These are phyloP conservation scores for Lagenidium giganteum DNA, from an alignment of 352 stramenopile species.

Conservation along the genomic window DNA sequence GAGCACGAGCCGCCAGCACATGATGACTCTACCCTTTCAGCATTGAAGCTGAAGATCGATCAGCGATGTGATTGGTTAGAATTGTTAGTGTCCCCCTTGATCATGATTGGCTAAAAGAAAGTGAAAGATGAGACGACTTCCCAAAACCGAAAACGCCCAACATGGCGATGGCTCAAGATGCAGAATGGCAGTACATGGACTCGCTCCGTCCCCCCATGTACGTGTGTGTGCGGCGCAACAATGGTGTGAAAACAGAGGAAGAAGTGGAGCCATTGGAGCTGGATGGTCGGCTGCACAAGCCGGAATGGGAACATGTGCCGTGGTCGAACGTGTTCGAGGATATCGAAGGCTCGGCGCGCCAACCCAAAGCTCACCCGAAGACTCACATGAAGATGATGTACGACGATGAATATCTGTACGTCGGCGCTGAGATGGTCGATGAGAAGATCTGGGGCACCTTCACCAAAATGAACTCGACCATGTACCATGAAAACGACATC, in stretches of 20 bases:
- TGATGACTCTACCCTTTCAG: no score
- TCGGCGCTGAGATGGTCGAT: slow-evolving; percentile 61
- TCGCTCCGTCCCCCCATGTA: slow-evolving; percentile 59
- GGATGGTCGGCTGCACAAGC: slow-evolving; percentile 61
- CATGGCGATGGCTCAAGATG: no score
- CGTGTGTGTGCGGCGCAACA: slow-evolving; percentile 55
- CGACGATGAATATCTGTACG: slow-evolving; percentile 68
- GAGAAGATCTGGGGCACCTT: slow-evolving; percentile 74
- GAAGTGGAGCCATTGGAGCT: slow-evolving; percentile 39
- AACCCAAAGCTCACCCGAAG: slow-evolving; percentile 32
- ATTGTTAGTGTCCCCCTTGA: no score
- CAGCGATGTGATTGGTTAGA: no score
- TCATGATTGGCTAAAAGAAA: no score
- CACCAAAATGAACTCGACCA: slow-evolving; percentile 56
- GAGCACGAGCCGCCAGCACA: no score
- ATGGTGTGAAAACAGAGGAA: no score
- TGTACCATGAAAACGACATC: slow-evolving; percentile 92
- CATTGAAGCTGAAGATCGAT: no score
- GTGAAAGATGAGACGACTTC: no score
- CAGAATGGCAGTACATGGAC: slow-evolving; percentile 51
- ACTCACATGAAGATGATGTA: slow-evolving; percentile 83
- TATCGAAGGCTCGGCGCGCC: slow-evolving; percentile 51
- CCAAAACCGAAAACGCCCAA: no score
- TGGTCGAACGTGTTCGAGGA: slow-evolving; percentile 76
- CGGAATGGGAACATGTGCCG: slow-evolving; percentile 55